These are phyloP conservation scores for Coniosporium apollinis DNA, from an alignment of 495 filamentous ascomycete species.

Conservation along the genomic window DNA sequence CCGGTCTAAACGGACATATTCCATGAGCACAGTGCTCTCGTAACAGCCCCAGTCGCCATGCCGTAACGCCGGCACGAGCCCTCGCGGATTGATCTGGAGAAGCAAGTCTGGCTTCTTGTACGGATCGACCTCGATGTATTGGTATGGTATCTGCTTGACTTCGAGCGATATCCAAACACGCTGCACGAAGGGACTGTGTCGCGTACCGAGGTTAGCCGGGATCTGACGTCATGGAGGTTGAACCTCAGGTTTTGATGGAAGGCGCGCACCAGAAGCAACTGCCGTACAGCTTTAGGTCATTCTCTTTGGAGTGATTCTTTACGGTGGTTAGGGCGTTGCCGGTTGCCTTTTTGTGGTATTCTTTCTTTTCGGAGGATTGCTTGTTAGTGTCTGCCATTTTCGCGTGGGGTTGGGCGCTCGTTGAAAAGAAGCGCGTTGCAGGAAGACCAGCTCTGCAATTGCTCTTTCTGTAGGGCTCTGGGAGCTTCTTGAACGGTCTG, in stretches of 20 bases:
- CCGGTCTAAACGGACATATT: constrained; percentile 62
- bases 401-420: no score
- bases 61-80: constrained; percentile 66
- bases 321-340: constrained; percentile 62
- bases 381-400: not conserved
- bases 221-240: no score
- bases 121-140: constrained; percentile 85
- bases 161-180: constrained; percentile 95
- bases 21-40: constrained; percentile 74
- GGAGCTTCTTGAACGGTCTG: no score
- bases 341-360: constrained; percentile 69
- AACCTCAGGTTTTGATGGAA: not conserved
- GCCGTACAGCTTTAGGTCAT: constrained; percentile 67
- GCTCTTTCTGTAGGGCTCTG: no score
- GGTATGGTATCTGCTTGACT: constrained; percentile 63
- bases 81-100: constrained; percentile 75
- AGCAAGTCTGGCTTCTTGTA: constrained; percentile 65
- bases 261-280: constrained; percentile 73
- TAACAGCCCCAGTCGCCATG: constrained; percentile 79
- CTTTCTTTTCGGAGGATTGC: constrained; percentile 54
- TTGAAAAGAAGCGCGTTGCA: no score
- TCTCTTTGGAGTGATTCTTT: constrained; percentile 48
- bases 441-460: no score
- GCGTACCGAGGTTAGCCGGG: constrained; percentile 18
- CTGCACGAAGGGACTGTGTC: constrained; percentile 60